phyloP scores from a whole-genome alignment of 768 basidiomycete genomes.

The Albatrellus ellisii region DNA sequence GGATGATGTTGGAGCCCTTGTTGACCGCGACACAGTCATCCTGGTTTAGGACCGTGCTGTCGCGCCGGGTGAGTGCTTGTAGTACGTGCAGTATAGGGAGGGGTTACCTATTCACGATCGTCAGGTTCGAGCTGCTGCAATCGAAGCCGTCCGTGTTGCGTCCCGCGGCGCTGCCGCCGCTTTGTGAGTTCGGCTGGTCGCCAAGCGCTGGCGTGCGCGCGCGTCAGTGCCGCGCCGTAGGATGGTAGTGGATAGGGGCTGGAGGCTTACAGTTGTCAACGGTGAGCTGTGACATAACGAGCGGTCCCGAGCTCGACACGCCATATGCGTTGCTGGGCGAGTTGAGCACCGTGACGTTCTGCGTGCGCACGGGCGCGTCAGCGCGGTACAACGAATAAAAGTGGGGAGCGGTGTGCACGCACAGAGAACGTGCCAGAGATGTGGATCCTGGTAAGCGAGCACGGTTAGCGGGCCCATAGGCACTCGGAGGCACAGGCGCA shows the following conservation, averaged over 20 bases:
- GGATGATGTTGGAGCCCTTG: slow-evolving; percentile 22
- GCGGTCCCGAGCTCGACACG: slow-evolving; percentile 17
- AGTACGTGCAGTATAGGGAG: background rate
- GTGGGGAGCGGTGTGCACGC: slow-evolving; percentile 2
- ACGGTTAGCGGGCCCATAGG: background rate
- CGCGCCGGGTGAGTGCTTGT: background rate
- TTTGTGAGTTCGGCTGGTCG: slow-evolving; percentile 35
- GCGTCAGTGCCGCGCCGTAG: background rate
- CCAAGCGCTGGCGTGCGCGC: slow-evolving; percentile 29
- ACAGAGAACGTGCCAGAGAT: slow-evolving; percentile 29
- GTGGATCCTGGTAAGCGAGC: slow-evolving; percentile 18
- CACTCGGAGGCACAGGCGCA: background rate
- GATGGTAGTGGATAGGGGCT: background rate
- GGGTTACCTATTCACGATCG: slow-evolving; percentile 16
- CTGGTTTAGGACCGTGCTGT: slow-evolving; percentile 18
- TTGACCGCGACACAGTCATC: slow-evolving; percentile 52
- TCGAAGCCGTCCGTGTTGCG: slow-evolving; percentile 23
- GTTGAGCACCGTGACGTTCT: slow-evolving; percentile 27
- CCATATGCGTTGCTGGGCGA: slow-evolving; percentile 24
- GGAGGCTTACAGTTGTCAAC: slow-evolving; percentile 47
- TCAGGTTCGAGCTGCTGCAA: slow-evolving; percentile 16
- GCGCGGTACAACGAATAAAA: background rate
- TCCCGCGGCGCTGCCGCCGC: slow-evolving; percentile 36
- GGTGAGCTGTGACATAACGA: slow-evolving; percentile 31
- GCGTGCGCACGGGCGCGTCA: background rate